Base-by-base conservation (phyloP, 257 asterid genomes). In the Nicotiana knightiana region DNA sequence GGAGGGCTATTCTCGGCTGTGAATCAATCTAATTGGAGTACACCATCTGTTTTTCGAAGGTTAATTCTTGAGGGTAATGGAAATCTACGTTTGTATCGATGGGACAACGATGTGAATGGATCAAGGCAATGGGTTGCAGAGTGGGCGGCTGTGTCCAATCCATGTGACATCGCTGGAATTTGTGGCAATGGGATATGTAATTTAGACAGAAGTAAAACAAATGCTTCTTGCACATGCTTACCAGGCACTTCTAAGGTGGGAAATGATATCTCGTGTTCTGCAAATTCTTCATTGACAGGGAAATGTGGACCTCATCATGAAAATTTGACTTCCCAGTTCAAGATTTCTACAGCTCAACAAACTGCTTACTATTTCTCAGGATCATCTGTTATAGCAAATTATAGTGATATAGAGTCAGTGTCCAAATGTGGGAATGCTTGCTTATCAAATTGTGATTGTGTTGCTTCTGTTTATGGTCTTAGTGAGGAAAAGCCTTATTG, bases 131-230 rank as follows among this genome's bases (percentile, higher is more conserved):
- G 98, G 97, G 97, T 93, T 11, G 82, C 96, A 3, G 99, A 95
- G 80, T 93, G 99, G 99, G 98, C 98, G 3, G 98, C 98, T 0
- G 97, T 91, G 51, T 92, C 98, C 13, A 93, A 87, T 26, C 99
- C 97, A 0, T 93, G 99, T 80, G 90, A 76, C 61, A 93, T 95
- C 65, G 94, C 96, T 51, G 99, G 98, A 1, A 90, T 90, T 48
- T 95, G 99, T 48, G 98, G 98, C 55, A 87, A 90, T 54, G 99
- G 97, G 85, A 89, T 93, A 63, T 95, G 99, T 70, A 84, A 46
- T 21, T 79, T 95, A 26, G 98, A 92, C 80, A 83, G 87, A 81
- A 93, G 93, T 84, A 90, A 87, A 90, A 92, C 95, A 0, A 91
- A 89, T 75, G 92, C 97, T 1, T 90, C 97, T 51, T 95, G 99